phyloP scores from a whole-genome alignment of 768 basidiomycete species.

The Termitomyces sp. region DNA sequence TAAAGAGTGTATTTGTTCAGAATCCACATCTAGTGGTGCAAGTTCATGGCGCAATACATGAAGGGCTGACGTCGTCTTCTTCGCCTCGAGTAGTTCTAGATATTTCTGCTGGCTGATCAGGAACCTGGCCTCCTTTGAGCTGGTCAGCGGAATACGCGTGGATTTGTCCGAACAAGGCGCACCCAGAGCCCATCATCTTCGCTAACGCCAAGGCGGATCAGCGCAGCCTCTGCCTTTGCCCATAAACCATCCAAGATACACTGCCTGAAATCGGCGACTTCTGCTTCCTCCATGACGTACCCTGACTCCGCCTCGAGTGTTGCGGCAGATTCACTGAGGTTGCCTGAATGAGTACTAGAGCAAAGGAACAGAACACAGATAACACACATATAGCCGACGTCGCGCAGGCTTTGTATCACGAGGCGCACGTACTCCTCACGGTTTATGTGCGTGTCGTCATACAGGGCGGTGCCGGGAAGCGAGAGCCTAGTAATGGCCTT shows the following conservation, averaged over 20 bases:
- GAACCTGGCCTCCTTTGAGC: constrained; percentile 68
- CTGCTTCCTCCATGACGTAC: constrained; percentile 72
- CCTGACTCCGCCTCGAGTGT: constrained; percentile 92
- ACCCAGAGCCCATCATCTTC: constrained; percentile 71
- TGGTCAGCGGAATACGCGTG: constrained; percentile 2
- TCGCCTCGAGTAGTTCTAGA: constrained; percentile 82
- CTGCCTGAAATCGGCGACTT: constrained; percentile 75
- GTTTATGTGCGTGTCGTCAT: constrained; percentile 74
- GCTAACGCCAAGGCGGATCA: constrained; percentile 63
- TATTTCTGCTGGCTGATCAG: constrained; percentile 95
- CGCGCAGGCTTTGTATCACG: constrained; percentile 82
- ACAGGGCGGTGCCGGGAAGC: constrained; percentile 68
- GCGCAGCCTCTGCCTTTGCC: constrained; percentile 67
- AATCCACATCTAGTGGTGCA: constrained; percentile 72
- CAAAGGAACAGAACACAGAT: constrained; percentile 9
- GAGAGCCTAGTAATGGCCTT: constrained; percentile 55
- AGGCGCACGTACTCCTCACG: constrained; percentile 89
- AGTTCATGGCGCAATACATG: constrained; percentile 84
- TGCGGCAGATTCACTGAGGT: constrained; percentile 74
- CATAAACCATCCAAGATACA: constrained; percentile 78
- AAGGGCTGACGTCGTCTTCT: constrained; percentile 75
- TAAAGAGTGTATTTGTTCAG: constrained; percentile 78
- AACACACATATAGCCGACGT: constrained; percentile 74
- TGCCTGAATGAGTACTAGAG: background rate
- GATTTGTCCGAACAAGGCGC: constrained; percentile 17